Evolutionary conservation across 75 land plant species (phyloP).

Genomic region (Chamaecyparis obtusa): DNA sequence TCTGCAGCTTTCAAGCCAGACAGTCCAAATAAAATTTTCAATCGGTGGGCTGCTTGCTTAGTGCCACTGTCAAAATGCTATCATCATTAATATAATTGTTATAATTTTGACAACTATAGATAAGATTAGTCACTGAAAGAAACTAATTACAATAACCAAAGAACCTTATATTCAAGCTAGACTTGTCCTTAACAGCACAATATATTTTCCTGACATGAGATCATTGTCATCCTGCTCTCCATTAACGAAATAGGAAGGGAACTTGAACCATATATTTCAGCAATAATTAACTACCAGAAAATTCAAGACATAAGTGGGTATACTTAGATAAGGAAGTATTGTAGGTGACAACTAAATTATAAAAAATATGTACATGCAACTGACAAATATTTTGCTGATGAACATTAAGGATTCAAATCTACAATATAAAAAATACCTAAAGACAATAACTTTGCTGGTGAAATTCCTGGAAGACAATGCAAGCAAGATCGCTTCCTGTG

Average conservation of each 20-base stretch:
- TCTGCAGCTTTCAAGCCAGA: conserved; percentile 92
- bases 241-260: not conserved
- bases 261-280: not conserved
- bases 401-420: not conserved
- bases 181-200: not conserved
- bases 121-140: not conserved
- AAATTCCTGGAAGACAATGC: conserved; percentile 84
- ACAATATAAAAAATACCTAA: conserved; percentile 50
- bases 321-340: not conserved
- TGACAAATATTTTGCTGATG: not conserved
- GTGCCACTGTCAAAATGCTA: conserved; percentile 70
- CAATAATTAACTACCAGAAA: not conserved
- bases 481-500: conserved; percentile 90
- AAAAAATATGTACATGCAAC: not conserved
- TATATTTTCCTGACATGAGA: not conserved
- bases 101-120: not conserved
- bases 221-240: not conserved
- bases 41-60: conserved; percentile 87
- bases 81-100: conserved; percentile 2
- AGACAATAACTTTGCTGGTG: conserved; percentile 83
- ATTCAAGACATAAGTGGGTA: not conserved
- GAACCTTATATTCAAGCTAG: not conserved
- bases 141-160: not conserved
- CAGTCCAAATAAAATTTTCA: conserved; percentile 93
- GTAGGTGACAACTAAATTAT: not conserved